These are phyloP conservation scores for Hirschfeldia incana DNA, from an alignment of 345 rosid species.

Conservation along the genomic window DNA sequence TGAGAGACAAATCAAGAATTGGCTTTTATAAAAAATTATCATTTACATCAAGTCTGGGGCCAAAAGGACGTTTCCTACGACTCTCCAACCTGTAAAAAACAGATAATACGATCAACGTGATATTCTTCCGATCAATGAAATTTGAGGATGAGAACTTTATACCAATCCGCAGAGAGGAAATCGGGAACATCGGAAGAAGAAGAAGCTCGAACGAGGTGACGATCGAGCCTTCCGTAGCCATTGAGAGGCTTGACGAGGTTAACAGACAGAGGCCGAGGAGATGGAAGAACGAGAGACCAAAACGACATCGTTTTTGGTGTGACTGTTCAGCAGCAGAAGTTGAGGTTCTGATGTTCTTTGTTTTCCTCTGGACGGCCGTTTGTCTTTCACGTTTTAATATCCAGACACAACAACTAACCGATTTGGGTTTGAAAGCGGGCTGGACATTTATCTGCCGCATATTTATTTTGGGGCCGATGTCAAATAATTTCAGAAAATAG, in stretches of 20 bases:
- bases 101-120: neutral
- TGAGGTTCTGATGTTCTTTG: neutral
- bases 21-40: neutral
- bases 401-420: neutral
- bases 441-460: neutral
- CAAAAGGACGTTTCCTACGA: constrained; percentile 84
- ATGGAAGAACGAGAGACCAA: constrained; percentile 39
- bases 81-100: constrained; percentile 75
- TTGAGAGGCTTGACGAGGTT: constrained; percentile 41
- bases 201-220: constrained; percentile 57
- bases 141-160: neutral
- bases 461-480: neutral
- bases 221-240: constrained; percentile 32
- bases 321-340: neutral
- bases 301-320: constrained; percentile 53
- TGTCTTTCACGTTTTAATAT: neutral
- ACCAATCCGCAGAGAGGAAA: constrained; percentile 88
- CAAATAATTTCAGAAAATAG: neutral
- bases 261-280: constrained; percentile 39
- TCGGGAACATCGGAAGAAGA: constrained; percentile 86
- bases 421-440: neutral
- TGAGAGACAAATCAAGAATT: constrained; percentile 5
- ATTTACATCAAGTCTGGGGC: constrained; percentile 78
- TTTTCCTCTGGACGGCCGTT: neutral
- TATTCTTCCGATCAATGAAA: no score